Evolutionary conservation across 2,329 filamentous ascomycete species (phyloP).

Genomic region (Aureobasidium uvarum): DNA sequence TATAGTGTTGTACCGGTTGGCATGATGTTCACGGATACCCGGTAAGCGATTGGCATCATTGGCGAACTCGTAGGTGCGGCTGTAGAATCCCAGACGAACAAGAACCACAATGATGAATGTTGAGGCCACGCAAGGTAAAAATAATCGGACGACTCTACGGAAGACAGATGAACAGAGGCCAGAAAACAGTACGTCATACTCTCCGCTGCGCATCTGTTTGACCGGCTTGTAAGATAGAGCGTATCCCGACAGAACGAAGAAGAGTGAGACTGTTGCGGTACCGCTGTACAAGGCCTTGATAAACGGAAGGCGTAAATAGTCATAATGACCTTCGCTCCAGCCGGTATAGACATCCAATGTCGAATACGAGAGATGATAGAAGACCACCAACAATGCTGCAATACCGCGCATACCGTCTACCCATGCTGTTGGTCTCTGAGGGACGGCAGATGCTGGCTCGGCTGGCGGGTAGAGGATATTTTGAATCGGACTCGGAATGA

Average conservation of each 20-base stretch:
- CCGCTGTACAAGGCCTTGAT: slow-evolving; percentile 56
- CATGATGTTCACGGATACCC: slow-evolving; percentile 27
- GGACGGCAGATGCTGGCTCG: neutral
- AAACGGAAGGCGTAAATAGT: slow-evolving; percentile 52
- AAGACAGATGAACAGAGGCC: slow-evolving; percentile 31
- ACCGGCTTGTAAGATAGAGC: slow-evolving; percentile 51
- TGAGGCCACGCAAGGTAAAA: slow-evolving; percentile 29
- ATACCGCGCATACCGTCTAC: slow-evolving; percentile 32
- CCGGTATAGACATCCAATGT: slow-evolving; percentile 26
- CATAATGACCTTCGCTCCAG: slow-evolving; percentile 21
- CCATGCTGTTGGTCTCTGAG: slow-evolving; percentile 28
- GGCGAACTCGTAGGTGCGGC: slow-evolving; percentile 27
- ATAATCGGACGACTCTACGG: slow-evolving; percentile 30
- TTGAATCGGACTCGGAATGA: neutral
- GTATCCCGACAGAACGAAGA: slow-evolving; percentile 63
- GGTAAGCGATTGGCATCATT: slow-evolving; percentile 23
- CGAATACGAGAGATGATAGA: slow-evolving; percentile 29
- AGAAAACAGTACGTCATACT: slow-evolving; percentile 34
- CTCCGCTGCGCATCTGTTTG: slow-evolving; percentile 26
- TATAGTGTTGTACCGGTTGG: slow-evolving; percentile 16
- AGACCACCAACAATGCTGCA: slow-evolving; percentile 31
- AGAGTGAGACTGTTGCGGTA: slow-evolving; percentile 57
- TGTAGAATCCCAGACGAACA: slow-evolving; percentile 20
- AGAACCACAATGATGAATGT: slow-evolving; percentile 29
- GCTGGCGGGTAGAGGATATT: neutral